These are phyloP conservation scores for Phyllostachys edulis DNA, from an alignment of 176 grass and related monocot species.

Conservation along the genomic window DNA sequence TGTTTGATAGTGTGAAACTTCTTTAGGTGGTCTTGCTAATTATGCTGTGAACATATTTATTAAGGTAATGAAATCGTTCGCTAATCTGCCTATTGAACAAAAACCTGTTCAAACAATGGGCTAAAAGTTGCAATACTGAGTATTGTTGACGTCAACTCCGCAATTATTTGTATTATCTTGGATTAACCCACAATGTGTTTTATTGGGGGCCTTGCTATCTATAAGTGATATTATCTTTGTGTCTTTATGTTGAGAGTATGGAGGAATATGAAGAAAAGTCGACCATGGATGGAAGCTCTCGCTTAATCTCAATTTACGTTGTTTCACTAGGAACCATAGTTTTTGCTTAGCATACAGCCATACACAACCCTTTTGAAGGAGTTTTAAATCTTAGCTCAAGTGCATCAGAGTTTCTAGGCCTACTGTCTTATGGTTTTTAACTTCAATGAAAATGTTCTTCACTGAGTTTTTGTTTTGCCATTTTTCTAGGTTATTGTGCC, in stretches of 20 bases:
- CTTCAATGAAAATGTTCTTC: background rate
- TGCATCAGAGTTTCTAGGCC: background rate
- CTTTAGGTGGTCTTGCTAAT: background rate
- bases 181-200: background rate
- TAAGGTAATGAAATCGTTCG: background rate
- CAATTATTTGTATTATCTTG: background rate
- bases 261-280: background rate
- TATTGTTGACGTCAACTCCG: background rate
- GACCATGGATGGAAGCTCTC: background rate
- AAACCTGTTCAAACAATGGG: background rate
- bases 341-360: background rate
- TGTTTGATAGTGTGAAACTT: background rate
- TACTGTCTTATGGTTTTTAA: background rate
- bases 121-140: background rate
- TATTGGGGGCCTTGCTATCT: background rate
- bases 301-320: background rate
- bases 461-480: background rate
- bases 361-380: background rate
- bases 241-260: background rate
- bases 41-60: background rate
- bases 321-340: background rate
- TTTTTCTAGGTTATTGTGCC: conserved; percentile 84
- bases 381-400: conserved; percentile 2
- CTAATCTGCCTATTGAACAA: background rate
- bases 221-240: background rate